phyloP scores from a whole-genome alignment of 106 monocot genomes.

The Platanthera guangdongensis region DNA sequence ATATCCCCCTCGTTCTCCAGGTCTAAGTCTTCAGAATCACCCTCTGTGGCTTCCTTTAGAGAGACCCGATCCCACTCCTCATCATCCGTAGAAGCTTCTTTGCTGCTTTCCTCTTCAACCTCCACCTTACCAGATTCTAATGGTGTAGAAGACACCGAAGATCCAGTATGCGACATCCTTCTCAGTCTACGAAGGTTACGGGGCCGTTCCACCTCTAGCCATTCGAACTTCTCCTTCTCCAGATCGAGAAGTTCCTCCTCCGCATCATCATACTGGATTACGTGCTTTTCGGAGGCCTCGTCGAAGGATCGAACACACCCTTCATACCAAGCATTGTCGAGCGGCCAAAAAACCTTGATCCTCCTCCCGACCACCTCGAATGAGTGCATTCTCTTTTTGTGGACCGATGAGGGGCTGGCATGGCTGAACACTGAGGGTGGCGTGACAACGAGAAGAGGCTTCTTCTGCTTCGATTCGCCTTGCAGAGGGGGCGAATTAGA shows the following conservation, averaged over 20 bases:
- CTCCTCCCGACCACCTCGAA: conserved; percentile 48
- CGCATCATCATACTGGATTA: conserved; percentile 57
- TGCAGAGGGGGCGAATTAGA: conserved; percentile 20
- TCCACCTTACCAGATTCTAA: neutral
- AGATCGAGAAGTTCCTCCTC: conserved; percentile 72
- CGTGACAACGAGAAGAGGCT: conserved; percentile 17
- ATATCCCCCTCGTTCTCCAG: conserved; percentile 36
- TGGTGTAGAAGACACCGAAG: neutral
- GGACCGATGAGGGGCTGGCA: conserved; percentile 10
- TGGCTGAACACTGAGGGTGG: conserved; percentile 20
- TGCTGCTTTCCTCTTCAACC: conserved; percentile 11
- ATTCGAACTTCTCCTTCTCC: conserved; percentile 54
- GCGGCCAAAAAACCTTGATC: conserved; percentile 71
- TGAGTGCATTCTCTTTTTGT: conserved; percentile 1
- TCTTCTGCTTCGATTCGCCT: conserved; percentile 15
- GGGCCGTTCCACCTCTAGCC: conserved; percentile 37
- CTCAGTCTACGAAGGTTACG: conserved; percentile 45
- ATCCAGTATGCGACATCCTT: conserved; percentile 22
- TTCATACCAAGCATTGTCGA: conserved; percentile 69
- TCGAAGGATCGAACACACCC: conserved; percentile 50
- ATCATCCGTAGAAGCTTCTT: conserved; percentile 33
- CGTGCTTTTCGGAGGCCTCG: conserved; percentile 35
- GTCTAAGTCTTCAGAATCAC: conserved; percentile 36
- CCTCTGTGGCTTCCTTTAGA: conserved; percentile 15
- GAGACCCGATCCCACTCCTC: conserved; percentile 47